Evolutionary conservation across 352 stramenopile species (phyloP), one percentile per base, ranked within the genome.

Genomic region (Phytophthora litchii): DNA sequence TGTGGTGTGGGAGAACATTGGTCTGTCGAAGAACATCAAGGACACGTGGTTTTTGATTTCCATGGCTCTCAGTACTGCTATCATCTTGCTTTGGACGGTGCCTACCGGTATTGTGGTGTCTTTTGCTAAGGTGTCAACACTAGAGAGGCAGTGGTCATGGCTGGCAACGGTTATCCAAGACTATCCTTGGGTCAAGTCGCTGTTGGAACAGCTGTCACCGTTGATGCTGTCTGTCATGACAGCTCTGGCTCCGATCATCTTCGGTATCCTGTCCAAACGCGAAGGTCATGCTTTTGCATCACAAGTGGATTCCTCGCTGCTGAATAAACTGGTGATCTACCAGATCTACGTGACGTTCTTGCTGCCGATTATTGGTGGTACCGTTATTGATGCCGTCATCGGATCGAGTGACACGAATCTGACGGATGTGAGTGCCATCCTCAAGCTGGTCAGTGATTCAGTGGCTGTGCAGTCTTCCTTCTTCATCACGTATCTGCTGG

Each of bases 31-130:
- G 61, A 89, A 88, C 51, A 63, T 68, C 13, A 92, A 91, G 49
- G 70, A 83, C 45, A 86, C 72, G 40, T 91, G 79, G 80, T 73
- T 78, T 21, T 58, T 90, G 50, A 80, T 92, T 48, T 92, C 83
- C 7, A 58, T 83, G 25, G 73, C 57, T 1, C 60, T 87, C 6
- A 85, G 81, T 16, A 70, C 67, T 5, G 80, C 67, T 9, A 92
- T 94, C 38, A 94, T 94, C 49, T 41, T 94, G 23, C 87, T 94
- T 16, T 94, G 86, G 86, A 92, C 80, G 10, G 79, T 94, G 35
- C 86, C 86, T 16, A 94, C 86, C 29, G 72, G 78, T 51, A 73
- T 92, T 42, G 79, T 92, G 8, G 86, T 94, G 44, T 83, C 81
- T 0, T 75, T 94, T 38, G 78, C 83, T 37, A 92, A 91, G 42